Conservation (phyloP, 306 rosid genomes). For the Ceratonia siliqua region DNA sequence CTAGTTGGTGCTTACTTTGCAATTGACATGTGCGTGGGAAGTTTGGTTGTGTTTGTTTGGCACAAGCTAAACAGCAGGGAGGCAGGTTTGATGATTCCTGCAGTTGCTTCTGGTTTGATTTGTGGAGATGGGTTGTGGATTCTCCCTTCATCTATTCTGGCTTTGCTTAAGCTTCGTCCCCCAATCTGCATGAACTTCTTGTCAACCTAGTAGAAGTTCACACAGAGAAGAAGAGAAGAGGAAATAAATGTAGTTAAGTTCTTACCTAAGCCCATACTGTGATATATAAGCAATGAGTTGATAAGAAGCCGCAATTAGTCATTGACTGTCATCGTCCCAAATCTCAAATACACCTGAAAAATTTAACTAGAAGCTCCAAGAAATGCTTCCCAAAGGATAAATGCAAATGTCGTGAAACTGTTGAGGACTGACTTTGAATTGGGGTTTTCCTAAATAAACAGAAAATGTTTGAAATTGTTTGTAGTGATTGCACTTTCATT, state of each 20-base stretch:
- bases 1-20: slow-evolving; percentile 85
- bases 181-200: slow-evolving; percentile 84
- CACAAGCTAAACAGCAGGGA: slow-evolving; percentile 41
- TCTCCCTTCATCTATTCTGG: slow-evolving; percentile 81
- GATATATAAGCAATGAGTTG: too few species aligned
- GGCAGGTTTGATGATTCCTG: slow-evolving; percentile 72
- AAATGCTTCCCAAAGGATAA: too few species aligned
- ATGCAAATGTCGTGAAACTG: too few species aligned
- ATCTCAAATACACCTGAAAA: too few species aligned
- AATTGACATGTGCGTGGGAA: slow-evolving; percentile 82
- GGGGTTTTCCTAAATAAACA: too few species aligned
- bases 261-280: background rate
- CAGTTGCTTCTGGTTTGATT: slow-evolving; percentile 90
- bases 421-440: too few species aligned
- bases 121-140: slow-evolving; percentile 96
- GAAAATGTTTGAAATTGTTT: too few species aligned
- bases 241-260: background rate
- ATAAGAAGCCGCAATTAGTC: too few species aligned
- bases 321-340: too few species aligned
- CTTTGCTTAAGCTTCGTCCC: slow-evolving; percentile 63
- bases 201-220: slow-evolving; percentile 41
- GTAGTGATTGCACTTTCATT: too few species aligned
- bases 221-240: background rate
- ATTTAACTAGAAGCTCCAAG: too few species aligned
- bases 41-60: slow-evolving; percentile 77